Percentiles rank a stretch among this genome's conserved stretches.
These are phyloP conservation scores for Casuarina glauca DNA, from an alignment of 306 rosid genomes.

Conservation along the genomic window DNA sequence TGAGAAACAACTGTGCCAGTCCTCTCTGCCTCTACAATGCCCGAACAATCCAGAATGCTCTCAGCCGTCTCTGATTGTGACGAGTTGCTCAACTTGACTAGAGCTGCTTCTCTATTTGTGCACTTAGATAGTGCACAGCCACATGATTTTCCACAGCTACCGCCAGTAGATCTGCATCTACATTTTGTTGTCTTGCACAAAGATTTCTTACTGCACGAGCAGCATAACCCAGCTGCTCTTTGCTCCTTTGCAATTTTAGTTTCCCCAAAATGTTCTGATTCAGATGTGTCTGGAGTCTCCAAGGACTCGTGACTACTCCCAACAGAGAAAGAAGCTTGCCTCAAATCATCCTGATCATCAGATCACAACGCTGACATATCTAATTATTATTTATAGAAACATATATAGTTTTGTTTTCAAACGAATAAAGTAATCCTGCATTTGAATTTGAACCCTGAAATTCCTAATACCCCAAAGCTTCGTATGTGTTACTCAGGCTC, in stretches of 20 bases:
- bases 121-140: constrained; percentile 73
- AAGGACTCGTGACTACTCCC: constrained; percentile 38
- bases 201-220: constrained; percentile 78
- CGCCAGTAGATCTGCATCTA: constrained; percentile 75
- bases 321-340: constrained; percentile 41
- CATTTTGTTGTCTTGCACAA: constrained; percentile 89
- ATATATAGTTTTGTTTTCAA: neutral
- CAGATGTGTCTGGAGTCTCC: constrained; percentile 37
- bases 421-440: neutral
- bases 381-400: neutral
- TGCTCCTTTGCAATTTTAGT: constrained; percentile 31
- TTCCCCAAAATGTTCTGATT: constrained; percentile 35
- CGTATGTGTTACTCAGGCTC: neutral
- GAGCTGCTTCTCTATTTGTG: constrained; percentile 59
- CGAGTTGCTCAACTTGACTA: constrained; percentile 27
- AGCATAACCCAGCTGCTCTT: constrained; percentile 51
- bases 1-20: constrained; percentile 37
- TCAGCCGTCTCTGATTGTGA: constrained; percentile 38
- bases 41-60: constrained; percentile 26
- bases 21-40: constrained; percentile 22
- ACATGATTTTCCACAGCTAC: constrained; percentile 73
- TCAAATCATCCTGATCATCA: constrained; percentile 44
- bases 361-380: constrained; percentile 20
- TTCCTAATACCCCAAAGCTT: constrained; percentile 7
- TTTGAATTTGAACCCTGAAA: constrained; percentile 2